A percentile compares a stretch with the other conserved stretches of the same genome.
Conservation (phyloP, 371 early-diverging fungal species). For the Rhizopus arrhizus region DNA sequence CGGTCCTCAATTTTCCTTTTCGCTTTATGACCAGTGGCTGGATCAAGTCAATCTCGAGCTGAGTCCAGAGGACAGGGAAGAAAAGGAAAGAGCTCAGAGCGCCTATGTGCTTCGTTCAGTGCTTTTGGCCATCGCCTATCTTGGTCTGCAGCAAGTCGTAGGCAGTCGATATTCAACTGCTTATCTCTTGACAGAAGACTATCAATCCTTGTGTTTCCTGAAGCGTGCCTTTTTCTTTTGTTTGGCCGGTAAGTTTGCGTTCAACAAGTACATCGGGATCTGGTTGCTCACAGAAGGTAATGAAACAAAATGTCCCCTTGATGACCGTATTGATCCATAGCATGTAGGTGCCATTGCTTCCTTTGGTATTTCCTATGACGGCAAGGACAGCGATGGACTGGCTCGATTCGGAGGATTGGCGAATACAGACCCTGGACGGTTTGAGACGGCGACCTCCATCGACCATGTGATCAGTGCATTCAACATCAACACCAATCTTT, state of each 20-base stretch:
- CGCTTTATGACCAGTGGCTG: constrained; percentile 58
- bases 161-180: constrained; percentile 51
- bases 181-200: constrained; percentile 57
- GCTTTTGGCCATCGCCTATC: constrained; percentile 52
- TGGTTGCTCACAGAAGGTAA: constrained; percentile 72
- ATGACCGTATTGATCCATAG: no score
- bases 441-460: constrained; percentile 63
- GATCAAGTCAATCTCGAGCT: constrained; percentile 7
- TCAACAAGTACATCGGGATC: constrained; percentile 71
- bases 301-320: no score
- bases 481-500: constrained; percentile 78
- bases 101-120: constrained; percentile 52
- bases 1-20: constrained; percentile 79
- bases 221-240: constrained; percentile 49
- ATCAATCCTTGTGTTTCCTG: constrained; percentile 38
- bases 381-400: constrained; percentile 50
- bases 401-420: constrained; percentile 62
- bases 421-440: constrained; percentile 52
- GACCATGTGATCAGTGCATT: constrained; percentile 62
- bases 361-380: constrained; percentile 70
- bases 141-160: constrained; percentile 55
- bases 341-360: constrained; percentile 54
- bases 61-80: constrained; percentile 35
- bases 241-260: constrained; percentile 60
- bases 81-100: constrained; percentile 45